Conservation (phyloP, 371 early-diverging fungal species). For the Actinomortierella ambigua region DNA sequence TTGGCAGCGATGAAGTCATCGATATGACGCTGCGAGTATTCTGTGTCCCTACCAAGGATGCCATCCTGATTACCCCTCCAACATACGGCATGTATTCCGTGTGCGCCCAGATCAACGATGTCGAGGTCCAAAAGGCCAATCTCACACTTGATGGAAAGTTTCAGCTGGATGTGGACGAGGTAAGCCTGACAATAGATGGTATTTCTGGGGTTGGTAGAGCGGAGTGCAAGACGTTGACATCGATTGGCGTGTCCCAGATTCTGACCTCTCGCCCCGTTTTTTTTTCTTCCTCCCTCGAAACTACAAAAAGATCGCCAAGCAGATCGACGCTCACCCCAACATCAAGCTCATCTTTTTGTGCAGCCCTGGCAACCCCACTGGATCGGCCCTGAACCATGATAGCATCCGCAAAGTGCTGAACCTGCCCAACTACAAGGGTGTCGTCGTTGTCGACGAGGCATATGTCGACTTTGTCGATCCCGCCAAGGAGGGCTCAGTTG, state of each 20-base stretch:
- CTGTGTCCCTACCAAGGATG: conserved; percentile 90
- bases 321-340: conserved; percentile 65
- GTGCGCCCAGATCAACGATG: conserved; percentile 93
- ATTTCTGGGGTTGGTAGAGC: too few relatives aligned
- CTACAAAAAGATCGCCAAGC: conserved; percentile 67
- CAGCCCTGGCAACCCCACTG: conserved; percentile 98
- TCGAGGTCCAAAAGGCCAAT: conserved; percentile 81
- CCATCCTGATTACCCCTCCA: conserved; percentile 93
- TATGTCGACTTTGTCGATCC: conserved; percentile 92
- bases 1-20: conserved; percentile 96
- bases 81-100: conserved; percentile 99
- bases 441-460: conserved; percentile 97
- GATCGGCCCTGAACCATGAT: conserved; percentile 72
- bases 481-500: conserved; percentile 67
- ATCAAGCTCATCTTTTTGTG: conserved; percentile 94
- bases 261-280: not conserved
- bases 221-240: conserved; percentile 6
- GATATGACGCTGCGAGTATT: conserved; percentile 91
- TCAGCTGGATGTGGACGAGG: conserved; percentile 81
- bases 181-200: too few relatives aligned
- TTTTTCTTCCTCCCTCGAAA: conserved; percentile 10
- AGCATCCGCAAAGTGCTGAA: conserved; percentile 81
- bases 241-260: conserved; percentile 3
- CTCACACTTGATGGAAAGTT: conserved; percentile 77
- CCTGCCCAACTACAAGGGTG: conserved; percentile 63